A percentile compares a stretch with the other conserved stretches of the same genome.
Conservation (phyloP, 257 asterid genomes). For the Craterostigma plantagineum region DNA sequence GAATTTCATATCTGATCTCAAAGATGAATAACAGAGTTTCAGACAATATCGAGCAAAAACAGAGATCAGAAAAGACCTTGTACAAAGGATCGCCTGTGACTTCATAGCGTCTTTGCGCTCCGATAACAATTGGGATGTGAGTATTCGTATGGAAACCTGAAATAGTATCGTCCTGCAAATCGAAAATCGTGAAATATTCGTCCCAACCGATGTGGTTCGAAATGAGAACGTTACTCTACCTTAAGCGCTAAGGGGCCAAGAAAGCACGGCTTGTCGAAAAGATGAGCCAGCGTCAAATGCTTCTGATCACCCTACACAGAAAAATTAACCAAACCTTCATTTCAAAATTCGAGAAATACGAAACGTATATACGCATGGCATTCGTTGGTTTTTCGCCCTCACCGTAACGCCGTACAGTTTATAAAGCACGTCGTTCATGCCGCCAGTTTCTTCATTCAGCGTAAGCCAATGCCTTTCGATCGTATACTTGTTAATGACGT, state of each 20-base stretch:
- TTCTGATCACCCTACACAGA: conserved; percentile 55
- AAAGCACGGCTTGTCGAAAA: conserved; percentile 91
- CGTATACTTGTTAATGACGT: conserved; percentile 40
- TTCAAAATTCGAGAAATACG: too few species aligned
- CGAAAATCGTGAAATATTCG: too few species aligned
- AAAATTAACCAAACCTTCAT: too few species aligned
- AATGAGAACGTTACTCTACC: conserved; percentile 17
- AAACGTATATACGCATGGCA: too few species aligned
- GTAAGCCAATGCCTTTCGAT: conserved; percentile 56
- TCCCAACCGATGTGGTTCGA: too few species aligned
- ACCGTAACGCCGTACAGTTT: conserved; percentile 55
- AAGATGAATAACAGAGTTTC: background rate
- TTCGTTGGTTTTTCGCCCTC: background rate
- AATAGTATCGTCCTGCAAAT: conserved; percentile 56
- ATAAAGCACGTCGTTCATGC: conserved; percentile 93
- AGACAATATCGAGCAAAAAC: background rate
- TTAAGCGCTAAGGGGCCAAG: conserved; percentile 67
- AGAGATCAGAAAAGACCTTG: conserved; percentile 50
- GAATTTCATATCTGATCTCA: background rate
- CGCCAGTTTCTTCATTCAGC: conserved; percentile 84
- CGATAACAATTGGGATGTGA: conserved; percentile 73
- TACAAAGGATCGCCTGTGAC: conserved; percentile 69
- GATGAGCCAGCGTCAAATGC: conserved; percentile 71
- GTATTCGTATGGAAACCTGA: conserved; percentile 73
- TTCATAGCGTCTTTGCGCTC: conserved; percentile 90